Base-by-base conservation (phyloP, 2,329 filamentous ascomycete species). In the Phoma herbarum region DNA sequence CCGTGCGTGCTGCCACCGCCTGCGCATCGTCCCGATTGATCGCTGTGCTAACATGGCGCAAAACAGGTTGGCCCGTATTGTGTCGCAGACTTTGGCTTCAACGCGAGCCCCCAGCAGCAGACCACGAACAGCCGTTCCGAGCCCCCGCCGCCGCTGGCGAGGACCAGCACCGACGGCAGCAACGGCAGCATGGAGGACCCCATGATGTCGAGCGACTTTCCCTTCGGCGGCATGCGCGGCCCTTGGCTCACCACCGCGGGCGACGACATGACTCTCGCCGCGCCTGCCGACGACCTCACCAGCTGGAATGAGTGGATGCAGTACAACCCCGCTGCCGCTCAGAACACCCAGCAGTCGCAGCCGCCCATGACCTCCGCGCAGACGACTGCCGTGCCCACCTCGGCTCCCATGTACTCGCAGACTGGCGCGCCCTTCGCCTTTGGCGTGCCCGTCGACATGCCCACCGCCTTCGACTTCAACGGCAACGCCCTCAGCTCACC, bases 231-330 rank as follows among this genome's bases (percentile, higher is more conserved):
- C 61, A 66, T 72, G 65, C 71, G 74, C 54, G 68, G 65, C 9
- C 71, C 71, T 12, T 78, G 75, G 75, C 62, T 77, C 60, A 71
- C 71, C 26, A 72, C 73, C 3, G 66, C 72, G 1, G 67, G 59
- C 44, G 73, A 76, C 56, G 73, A 77, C 59, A 63, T 75, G 59
- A 61, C 73, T 20, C 64, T 77, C 52, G 51, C 65, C 28, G 66
- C 73, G 12, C 57, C 73, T 10, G 65, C 72, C 56, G 71, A 74
- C 44, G 68, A 75, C 26, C 66, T 73, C 48, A 55, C 63, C 43
- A 71, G 77, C 64, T 82, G 80, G 80, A 80, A 78, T 64, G 77
- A 82, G 43, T 82, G 79, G 78, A 78, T 82, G 74, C 73, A 78
- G 56, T 82, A 79, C 78, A 79, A 82, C 67, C 78, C 79, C 46